Base-by-base conservation (phyloP, 2,329 filamentous ascomycete genomes). In the Penicillium sp. region DNA sequence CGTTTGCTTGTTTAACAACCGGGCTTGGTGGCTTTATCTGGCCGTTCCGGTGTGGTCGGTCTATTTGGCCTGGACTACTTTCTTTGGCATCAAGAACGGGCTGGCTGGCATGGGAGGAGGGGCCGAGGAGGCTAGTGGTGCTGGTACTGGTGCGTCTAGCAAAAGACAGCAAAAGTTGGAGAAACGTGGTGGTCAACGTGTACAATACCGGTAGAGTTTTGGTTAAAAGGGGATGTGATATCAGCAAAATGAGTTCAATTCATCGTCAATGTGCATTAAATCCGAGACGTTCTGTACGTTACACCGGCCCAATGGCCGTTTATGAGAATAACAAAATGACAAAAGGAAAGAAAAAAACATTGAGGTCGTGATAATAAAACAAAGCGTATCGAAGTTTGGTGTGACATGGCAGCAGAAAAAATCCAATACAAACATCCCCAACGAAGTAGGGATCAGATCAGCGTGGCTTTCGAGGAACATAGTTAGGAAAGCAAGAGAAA, bases 1-100 rank as follows among this genome's bases (percentile, higher is more conserved):
- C n/a, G 91, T 87, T 14, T 81, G 88, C 16, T 61, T 96, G 26
- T 83, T 93, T 48, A 94, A 94, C 3, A 91, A 97, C 71, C 87
- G 87, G 77, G 89, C 79, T 3, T 90, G 87, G 87, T 83, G 84
- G 79, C 62, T 84, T 35, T 89, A 82, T 72, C 68, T 77, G 24
- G 73, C 76, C 2, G 72, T 81, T 33, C 79, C 79, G 1, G 18
- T 74, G 5, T 81, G 81, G 64, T 78, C 77, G 1, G 66, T 71
- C 18, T 81, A 76, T 64, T 62, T 76, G 60, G 74, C 71, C 3
- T 77, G 75, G 59, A 74, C 72, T 16, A 78, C 77, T 1, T 71
- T 79, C 49, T 76, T 68, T 55, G 78, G 78, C 1, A 69, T 81
- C 65, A 76, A 69, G 64, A 74, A 69, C 53, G 75, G 73, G 5